Conservation (phyloP, 345 rosid species). For the Noccaea caerulescens region DNA sequence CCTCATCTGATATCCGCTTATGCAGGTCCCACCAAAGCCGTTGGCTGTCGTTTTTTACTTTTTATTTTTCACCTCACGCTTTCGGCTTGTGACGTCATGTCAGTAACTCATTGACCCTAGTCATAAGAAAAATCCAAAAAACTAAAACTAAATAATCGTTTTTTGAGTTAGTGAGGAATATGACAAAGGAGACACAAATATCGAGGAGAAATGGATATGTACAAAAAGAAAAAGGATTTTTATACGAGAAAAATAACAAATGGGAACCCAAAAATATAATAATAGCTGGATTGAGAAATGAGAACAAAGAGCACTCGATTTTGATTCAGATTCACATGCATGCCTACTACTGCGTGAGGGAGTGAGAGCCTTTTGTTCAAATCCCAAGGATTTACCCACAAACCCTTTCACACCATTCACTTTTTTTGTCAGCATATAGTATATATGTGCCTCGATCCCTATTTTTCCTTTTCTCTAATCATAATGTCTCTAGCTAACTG, state of each 20-base stretch:
- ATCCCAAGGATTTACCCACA: conserved; percentile 33
- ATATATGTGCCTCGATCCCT: conserved; percentile 36
- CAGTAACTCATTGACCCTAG: conserved; percentile 40
- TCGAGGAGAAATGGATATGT: conserved; percentile 21
- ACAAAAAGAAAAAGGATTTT: background rate
- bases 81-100: conserved; percentile 43
- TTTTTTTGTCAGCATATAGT: background rate
- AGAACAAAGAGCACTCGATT: conserved; percentile 39
- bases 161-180: background rate
- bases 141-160: background rate
- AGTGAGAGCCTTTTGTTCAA: conserved; percentile 28
- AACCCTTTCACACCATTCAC: conserved; percentile 38
- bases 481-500: conserved; percentile 37
- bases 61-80: background rate
- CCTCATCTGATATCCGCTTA: conserved; percentile 14
- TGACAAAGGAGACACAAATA: background rate
- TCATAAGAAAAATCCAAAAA: conserved; percentile 22
- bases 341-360: conserved; percentile 42
- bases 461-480: conserved; percentile 31
- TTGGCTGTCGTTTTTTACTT: conserved; percentile 31
- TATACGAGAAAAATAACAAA: background rate
- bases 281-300: conserved; percentile 7
- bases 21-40: conserved; percentile 42
- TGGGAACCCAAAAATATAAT: conserved; percentile 9
- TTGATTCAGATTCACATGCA: conserved; percentile 43